Percentiles rank a stretch among this genome's conserved stretches.
These are phyloP conservation scores for Helichrysum umbraculigerum DNA, from an alignment of 129 eudicot genomes.

Conservation along the genomic window DNA sequence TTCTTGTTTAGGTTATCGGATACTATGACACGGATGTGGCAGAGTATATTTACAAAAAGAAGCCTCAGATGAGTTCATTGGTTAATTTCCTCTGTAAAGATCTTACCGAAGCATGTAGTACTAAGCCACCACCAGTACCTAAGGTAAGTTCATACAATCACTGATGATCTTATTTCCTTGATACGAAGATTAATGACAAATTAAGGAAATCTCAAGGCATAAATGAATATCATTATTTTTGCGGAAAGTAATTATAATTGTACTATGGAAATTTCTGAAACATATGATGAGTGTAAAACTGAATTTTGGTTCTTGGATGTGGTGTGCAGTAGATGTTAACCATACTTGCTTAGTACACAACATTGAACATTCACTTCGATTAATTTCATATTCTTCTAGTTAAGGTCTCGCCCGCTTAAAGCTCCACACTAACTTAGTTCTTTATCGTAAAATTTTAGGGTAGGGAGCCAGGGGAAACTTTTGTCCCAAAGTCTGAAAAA, in stretches of 20 bases:
- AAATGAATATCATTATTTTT: neutral
- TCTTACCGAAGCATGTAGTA: constrained; percentile 67
- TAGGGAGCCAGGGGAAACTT: constrained; percentile 82
- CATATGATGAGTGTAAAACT: neutral
- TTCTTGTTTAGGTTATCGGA: constrained; percentile 65
- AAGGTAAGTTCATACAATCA: constrained; percentile 48
- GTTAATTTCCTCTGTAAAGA: constrained; percentile 70
- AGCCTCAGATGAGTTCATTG: constrained; percentile 58
- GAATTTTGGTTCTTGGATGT: neutral
- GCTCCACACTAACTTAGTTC: neutral
- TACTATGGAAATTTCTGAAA: neutral
- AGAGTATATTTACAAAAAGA: constrained; percentile 71
- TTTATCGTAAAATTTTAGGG: neutral
- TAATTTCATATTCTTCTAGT: neutral
- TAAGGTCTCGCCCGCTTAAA: neutral
- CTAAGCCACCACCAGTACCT: constrained; percentile 90
- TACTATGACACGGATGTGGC: constrained; percentile 91
- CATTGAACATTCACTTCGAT: neutral
- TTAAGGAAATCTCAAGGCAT: neutral
- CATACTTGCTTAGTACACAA: neutral
- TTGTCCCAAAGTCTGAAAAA: constrained; percentile 78
- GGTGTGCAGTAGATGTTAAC: neutral
- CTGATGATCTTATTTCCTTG: neutral
- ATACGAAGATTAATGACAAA: neutral
- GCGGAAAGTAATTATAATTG: neutral